Conservation (phyloP, 164 flowering plant species). For the Kalanchoe fedtschenkoi region DNA sequence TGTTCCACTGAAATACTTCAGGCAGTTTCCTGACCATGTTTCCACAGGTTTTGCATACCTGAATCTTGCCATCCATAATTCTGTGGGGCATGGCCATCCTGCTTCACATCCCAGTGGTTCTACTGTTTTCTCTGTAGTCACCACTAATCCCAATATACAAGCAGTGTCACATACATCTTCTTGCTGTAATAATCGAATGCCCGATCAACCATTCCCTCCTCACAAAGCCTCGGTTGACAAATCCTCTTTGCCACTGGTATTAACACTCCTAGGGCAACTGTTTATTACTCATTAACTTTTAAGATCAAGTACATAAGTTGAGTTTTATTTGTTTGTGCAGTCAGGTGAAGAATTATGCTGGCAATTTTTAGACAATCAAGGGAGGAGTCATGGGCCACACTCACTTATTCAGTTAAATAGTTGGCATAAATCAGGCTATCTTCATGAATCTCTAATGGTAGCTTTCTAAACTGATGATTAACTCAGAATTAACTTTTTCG, state of each 20-base stretch:
- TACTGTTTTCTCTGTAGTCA: constrained; percentile 5
- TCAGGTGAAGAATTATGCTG: constrained; percentile 60
- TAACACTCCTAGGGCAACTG: neutral
- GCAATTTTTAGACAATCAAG: constrained; percentile 56
- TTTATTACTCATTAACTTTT: neutral
- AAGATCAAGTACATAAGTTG: neutral
- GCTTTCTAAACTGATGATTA: neutral
- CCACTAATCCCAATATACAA: constrained; percentile 9
- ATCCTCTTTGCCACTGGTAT: constrained; percentile 18
- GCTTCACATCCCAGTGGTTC: constrained; percentile 10
- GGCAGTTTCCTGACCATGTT: constrained; percentile 76
- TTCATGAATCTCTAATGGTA: constrained; percentile 53
- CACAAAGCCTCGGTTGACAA: constrained; percentile 8
- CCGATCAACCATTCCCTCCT: constrained; percentile 9
- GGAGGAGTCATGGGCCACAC: constrained; percentile 72
- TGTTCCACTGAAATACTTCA: constrained; percentile 73
- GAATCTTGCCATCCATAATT: constrained; percentile 9
- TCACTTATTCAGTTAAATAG: constrained; percentile 57
- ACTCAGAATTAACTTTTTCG: neutral
- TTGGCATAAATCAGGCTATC: constrained; percentile 72
- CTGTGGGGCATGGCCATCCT: constrained; percentile 10
- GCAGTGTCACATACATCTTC: constrained; percentile 13
- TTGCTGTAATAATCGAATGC: constrained; percentile 1
- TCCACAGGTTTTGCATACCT: constrained; percentile 62
- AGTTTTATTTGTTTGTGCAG: constrained; percentile 14